A percentile compares a stretch with the other conserved stretches of the same genome.
Evolutionary conservation across 345 rosid species (phyloP).

Genomic region (Trapa bicornis): DNA sequence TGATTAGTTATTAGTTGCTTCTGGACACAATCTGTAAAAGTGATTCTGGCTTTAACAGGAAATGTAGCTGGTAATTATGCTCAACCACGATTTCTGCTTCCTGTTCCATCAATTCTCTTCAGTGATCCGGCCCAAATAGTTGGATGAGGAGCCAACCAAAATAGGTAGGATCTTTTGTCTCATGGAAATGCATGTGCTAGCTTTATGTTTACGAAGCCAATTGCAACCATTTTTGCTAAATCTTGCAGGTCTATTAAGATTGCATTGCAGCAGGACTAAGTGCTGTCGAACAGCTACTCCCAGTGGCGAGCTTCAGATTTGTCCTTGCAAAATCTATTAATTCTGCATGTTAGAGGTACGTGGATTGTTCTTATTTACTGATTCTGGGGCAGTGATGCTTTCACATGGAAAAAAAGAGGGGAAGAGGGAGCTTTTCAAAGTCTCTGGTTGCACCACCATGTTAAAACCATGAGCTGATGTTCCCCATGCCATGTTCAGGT

Average conservation of each 20-base stretch:
- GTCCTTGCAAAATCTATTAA: slow-evolving; percentile 54
- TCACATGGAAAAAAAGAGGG: not conserved
- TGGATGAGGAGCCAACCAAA: slow-evolving; percentile 48
- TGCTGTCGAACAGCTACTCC: slow-evolving; percentile 61
- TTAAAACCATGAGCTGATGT: not conserved
- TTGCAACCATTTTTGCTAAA: not conserved
- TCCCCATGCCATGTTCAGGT: not conserved
- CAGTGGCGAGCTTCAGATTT: slow-evolving; percentile 60
- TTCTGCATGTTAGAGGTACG: slow-evolving; percentile 74
- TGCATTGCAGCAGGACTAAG: slow-evolving; percentile 48
- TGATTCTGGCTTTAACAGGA: slow-evolving; percentile 20
- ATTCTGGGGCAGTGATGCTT: not conserved
- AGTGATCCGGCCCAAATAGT: slow-evolving; percentile 65
- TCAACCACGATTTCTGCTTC: slow-evolving; percentile 50
- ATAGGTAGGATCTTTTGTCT: slow-evolving; percentile 15
- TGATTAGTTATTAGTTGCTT: not conserved
- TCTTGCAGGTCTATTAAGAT: slow-evolving; percentile 38
- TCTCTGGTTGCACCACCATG: not conserved
- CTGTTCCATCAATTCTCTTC: slow-evolving; percentile 61
- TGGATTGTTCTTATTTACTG: not conserved
- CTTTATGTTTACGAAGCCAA: not conserved
- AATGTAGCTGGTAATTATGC: slow-evolving; percentile 35
- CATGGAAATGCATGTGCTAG: not conserved
- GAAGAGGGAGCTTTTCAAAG: not conserved
- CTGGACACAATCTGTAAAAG: slow-evolving; percentile 7